Evolutionary conservation across 148 eudicot genomes (phyloP).

Genomic region (Rheum nobile): DNA sequence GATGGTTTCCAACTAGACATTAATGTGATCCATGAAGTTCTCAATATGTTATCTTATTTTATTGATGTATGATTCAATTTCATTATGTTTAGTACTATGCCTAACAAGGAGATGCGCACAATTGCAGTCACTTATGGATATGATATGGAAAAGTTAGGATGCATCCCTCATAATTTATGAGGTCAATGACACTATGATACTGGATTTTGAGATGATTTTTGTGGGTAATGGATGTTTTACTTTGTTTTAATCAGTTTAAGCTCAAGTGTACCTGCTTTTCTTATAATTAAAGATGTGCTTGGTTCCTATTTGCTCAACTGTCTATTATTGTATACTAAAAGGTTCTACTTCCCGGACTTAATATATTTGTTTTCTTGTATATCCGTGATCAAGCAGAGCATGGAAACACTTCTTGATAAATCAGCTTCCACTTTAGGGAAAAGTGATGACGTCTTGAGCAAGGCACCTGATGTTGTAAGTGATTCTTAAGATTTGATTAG

Average conservation of each 20-base stretch:
- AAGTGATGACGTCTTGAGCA: no score
- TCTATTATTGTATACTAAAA: background rate
- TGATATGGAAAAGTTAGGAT: conserved; percentile 41
- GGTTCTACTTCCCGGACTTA: background rate
- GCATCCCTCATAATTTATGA: background rate
- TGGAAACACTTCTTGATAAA: no score
- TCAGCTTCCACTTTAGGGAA: no score
- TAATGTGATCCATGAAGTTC: conserved; percentile 39
- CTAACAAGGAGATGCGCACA: conserved; percentile 6
- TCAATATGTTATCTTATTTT: no score
- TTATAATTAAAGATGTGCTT: background rate
- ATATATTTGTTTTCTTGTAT: background rate
- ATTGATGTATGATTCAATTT: no score
- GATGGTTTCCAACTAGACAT: conserved; percentile 56
- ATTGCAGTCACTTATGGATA: conserved; percentile 68
- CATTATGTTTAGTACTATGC: background rate
- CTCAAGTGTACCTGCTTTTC: background rate
- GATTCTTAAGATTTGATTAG: no score
- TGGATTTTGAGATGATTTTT: background rate
- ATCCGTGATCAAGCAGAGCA: no score
- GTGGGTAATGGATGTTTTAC: background rate
- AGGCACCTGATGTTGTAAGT: no score
- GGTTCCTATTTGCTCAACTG: no score
- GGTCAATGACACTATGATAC: background rate
- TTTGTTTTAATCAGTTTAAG: background rate